These are phyloP conservation scores for Citrus medica DNA, from an alignment of 345 rosid genomes.

Conservation along the genomic window DNA sequence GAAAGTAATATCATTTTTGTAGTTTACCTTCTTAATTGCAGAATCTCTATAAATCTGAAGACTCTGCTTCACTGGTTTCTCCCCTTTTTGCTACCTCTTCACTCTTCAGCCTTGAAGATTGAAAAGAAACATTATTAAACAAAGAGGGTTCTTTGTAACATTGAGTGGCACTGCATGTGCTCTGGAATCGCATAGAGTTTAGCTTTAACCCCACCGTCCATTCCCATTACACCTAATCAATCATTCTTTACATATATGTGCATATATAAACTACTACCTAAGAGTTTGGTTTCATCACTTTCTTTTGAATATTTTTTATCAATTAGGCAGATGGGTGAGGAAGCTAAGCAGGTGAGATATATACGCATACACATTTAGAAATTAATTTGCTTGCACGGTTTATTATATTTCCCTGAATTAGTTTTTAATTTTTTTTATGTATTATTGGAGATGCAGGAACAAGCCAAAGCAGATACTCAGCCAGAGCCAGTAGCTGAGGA, in stretches of 20 bases:
- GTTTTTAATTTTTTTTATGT: not conserved
- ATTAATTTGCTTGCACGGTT: not conserved
- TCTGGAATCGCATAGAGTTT: conserved; percentile 26
- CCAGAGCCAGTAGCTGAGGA: conserved; percentile 27
- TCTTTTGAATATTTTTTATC: conserved; percentile 2
- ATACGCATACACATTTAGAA: not conserved
- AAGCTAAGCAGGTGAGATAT: conserved; percentile 59
- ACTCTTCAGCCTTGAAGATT: conserved; percentile 14
- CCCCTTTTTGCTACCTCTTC: not conserved
- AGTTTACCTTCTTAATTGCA: not conserved
- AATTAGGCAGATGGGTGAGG: conserved; percentile 59
- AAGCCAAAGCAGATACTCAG: conserved; percentile 36
- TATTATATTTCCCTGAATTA: not conserved
- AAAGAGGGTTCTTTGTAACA: conserved; percentile 4
- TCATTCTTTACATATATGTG: not conserved
- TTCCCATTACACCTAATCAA: conserved; percentile 5
- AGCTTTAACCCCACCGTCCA: conserved; percentile 33
- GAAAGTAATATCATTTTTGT: not conserved
- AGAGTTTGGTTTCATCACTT: not conserved
- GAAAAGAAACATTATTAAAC: conserved; percentile 12
- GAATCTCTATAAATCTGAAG: conserved; percentile 31
- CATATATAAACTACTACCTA: conserved; percentile 7
- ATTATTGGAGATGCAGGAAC: conserved; percentile 24
- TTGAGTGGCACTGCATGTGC: conserved; percentile 56
- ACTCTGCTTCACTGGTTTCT: conserved; percentile 24